These are phyloP conservation scores for Plasmopara halstedii DNA, from an alignment of 352 stramenopile species.

Conservation along the genomic window DNA sequence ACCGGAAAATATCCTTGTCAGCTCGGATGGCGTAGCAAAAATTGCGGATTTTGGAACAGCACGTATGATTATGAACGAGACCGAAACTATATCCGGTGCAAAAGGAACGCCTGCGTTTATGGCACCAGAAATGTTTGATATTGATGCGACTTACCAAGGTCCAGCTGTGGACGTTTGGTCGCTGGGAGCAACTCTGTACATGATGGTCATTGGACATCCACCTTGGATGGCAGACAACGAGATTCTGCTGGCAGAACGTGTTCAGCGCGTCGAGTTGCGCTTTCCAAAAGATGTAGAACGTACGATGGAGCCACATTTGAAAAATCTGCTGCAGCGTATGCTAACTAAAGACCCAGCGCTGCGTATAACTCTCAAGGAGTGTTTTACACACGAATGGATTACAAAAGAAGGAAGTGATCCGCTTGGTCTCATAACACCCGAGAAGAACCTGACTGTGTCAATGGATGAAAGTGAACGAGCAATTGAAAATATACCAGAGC, in stretches of 20 bases:
- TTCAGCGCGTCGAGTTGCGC: slow-evolving; percentile 83
- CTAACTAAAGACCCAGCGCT: slow-evolving; percentile 81
- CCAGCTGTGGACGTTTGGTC: slow-evolving; percentile 86
- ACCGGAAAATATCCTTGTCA: slow-evolving; percentile 84
- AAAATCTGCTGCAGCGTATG: slow-evolving; percentile 88
- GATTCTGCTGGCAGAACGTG: slow-evolving; percentile 75
- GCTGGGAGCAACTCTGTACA: slow-evolving; percentile 86
- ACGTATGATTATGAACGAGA: slow-evolving; percentile 88
- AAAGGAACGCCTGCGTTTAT: slow-evolving; percentile 88
- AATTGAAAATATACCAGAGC: slow-evolving; percentile 84
- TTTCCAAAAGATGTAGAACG: slow-evolving; percentile 72
- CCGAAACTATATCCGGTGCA: slow-evolving; percentile 71
- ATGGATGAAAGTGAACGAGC: slow-evolving; percentile 77
- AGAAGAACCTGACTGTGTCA: slow-evolving; percentile 70
- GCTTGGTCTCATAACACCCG: slow-evolving; percentile 34
- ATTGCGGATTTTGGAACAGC: slow-evolving; percentile 88
- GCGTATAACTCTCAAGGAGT: slow-evolving; percentile 73
- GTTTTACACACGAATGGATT: slow-evolving; percentile 89
- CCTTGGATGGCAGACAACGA: slow-evolving; percentile 89
- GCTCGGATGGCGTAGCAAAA: slow-evolving; percentile 75
- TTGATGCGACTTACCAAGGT: slow-evolving; percentile 82
- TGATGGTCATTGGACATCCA: slow-evolving; percentile 88
- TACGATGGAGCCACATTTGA: slow-evolving; percentile 80
- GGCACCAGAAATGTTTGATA: slow-evolving; percentile 88
- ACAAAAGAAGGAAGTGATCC: slow-evolving; percentile 90